Conservation (phyloP, 164 flowering plant species). For the Protea cynaroides region DNA sequence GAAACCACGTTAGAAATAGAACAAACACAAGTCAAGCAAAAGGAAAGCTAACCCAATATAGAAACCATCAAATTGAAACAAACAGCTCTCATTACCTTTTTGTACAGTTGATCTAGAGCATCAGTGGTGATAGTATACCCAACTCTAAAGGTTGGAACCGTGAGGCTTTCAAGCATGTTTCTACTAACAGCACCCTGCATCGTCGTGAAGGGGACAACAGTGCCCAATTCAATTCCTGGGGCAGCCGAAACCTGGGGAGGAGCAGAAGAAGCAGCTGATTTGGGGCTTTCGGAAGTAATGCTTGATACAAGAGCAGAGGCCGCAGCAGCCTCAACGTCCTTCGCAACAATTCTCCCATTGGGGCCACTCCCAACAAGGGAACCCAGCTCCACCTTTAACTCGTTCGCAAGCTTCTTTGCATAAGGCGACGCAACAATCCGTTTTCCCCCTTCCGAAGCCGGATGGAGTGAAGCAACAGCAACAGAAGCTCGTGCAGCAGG, state of each 20-base stretch:
- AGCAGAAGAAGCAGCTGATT: slow-evolving; percentile 8
- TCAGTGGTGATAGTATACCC: slow-evolving; percentile 88
- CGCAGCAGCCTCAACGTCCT: slow-evolving; percentile 82
- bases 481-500: not conserved
- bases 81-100: slow-evolving; percentile 48
- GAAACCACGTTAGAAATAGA: slow-evolving; percentile 1
- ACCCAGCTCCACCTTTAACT: slow-evolving; percentile 73
- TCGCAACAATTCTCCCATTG: slow-evolving; percentile 82
- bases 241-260: slow-evolving; percentile 12
- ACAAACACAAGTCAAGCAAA: slow-evolving; percentile 4
- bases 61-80: not conserved
- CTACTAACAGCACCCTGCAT: slow-evolving; percentile 94
- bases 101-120: slow-evolving; percentile 87
- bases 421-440: slow-evolving; percentile 90
- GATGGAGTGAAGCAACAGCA: slow-evolving; percentile 42
- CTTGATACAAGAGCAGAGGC: slow-evolving; percentile 19
- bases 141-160: slow-evolving; percentile 88
- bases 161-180: slow-evolving; percentile 89
- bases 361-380: slow-evolving; percentile 76
- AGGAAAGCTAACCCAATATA: not conserved
- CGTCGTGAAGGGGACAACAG: slow-evolving; percentile 72
- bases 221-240: slow-evolving; percentile 40
- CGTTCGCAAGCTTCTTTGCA: slow-evolving; percentile 93
- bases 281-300: slow-evolving; percentile 11
- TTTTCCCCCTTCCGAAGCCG: slow-evolving; percentile 87